phyloP scores from a whole-genome alignment of 768 basidiomycete genomes.

The Xerocomellus chrysenteron region DNA sequence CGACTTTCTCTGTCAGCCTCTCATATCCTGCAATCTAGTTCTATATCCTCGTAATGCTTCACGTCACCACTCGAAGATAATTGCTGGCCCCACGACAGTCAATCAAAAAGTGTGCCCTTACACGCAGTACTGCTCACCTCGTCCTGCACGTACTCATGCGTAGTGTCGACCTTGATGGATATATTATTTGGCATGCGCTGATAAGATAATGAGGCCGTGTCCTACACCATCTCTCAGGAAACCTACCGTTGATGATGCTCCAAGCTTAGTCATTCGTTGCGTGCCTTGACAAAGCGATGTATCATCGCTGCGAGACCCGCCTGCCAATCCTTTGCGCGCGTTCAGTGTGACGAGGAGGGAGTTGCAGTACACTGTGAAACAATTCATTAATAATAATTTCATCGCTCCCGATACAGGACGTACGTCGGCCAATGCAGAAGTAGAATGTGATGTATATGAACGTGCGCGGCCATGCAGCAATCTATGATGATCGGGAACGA shows the following conservation, averaged over 20 bases:
- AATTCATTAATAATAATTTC: not conserved
- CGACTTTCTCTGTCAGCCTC: too few species aligned
- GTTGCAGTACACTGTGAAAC: conserved; percentile 51
- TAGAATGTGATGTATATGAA: conserved; percentile 61
- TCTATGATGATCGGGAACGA: conserved; percentile 32
- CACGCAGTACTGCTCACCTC: not conserved
- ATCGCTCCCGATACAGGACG: conserved; percentile 22
- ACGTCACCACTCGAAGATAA: not conserved
- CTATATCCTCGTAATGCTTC: conserved; percentile 6
- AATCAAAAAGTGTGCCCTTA: not conserved
- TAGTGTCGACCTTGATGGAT: conserved; percentile 65
- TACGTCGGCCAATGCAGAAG: conserved; percentile 58
- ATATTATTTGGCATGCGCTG: conserved; percentile 42
- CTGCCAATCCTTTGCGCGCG: conserved; percentile 30
- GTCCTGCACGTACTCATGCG: conserved; percentile 49
- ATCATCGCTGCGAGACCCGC: too few species aligned
- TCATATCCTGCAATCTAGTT: not conserved
- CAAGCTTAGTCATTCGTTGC: conserved; percentile 7
- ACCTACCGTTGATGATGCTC: conserved; percentile 7
- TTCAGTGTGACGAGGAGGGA: conserved; percentile 60
- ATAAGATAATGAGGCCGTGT: not conserved
- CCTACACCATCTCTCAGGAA: not conserved
- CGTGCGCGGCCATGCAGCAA: conserved; percentile 43
- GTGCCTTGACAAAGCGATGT: not conserved
- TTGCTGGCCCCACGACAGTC: not conserved